These are phyloP conservation scores for Lipomyces mesembrius DNA, from an alignment of 805 yeast species.

Conservation along the genomic window DNA sequence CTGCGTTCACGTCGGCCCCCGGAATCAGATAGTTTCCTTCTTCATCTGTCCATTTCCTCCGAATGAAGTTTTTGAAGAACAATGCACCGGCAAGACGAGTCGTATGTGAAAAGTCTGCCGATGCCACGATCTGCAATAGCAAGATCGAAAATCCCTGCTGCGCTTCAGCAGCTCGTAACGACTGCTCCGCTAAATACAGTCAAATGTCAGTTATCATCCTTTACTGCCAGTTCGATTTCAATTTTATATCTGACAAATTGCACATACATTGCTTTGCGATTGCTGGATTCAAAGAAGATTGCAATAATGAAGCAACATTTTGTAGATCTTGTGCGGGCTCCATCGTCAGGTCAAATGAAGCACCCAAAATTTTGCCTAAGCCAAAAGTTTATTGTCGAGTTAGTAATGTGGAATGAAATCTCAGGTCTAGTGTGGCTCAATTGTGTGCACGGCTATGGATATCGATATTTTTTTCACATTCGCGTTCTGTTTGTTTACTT, in stretches of 20 bases:
- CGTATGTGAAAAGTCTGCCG: constrained; percentile 54
- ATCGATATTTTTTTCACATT: neutral
- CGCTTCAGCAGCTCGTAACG: constrained; percentile 64
- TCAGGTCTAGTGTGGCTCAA: neutral
- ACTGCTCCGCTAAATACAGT: constrained; percentile 53
- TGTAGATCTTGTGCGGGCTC: constrained; percentile 24
- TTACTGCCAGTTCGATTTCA: no score
- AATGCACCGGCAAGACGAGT: constrained; percentile 86
- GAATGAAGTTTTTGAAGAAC: constrained; percentile 85
- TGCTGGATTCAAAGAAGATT: constrained; percentile 35
- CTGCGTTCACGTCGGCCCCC: constrained; percentile 61
- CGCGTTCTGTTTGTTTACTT: constrained; percentile 7
- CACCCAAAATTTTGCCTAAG: neutral
- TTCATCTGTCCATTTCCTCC: constrained; percentile 82
- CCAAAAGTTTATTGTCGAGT: neutral
- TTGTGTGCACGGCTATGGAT: neutral
- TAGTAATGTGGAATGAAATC: neutral
- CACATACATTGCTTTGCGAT: constrained; percentile 34
- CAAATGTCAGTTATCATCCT: neutral
- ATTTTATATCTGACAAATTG: neutral
- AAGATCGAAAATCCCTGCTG: constrained; percentile 76
- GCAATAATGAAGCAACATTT: constrained; percentile 23
- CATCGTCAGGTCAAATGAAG: constrained; percentile 7
- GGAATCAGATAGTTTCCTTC: constrained; percentile 77
- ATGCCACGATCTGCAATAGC: constrained; percentile 76